Evolutionary conservation across 116 monocot species (phyloP).

Genomic region (Papilionanthe hybrid): DNA sequence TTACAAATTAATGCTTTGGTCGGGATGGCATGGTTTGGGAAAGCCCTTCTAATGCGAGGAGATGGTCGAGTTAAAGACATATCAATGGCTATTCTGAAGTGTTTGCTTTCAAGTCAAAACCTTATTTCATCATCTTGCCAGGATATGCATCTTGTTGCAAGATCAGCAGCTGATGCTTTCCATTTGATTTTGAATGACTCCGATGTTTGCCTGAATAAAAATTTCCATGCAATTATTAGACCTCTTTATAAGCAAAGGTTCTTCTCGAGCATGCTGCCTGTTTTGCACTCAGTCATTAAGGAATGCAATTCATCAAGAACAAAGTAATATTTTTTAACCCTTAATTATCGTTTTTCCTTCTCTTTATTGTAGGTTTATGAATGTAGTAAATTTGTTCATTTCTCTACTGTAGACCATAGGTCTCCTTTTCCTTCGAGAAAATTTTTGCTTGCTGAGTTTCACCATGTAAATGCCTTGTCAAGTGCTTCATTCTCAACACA

Average conservation of each 20-base stretch:
- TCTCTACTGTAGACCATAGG: background rate
- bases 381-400: background rate
- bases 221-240: slow-evolving; percentile 67
- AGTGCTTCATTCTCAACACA: background rate
- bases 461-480: background rate
- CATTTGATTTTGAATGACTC: slow-evolving; percentile 78
- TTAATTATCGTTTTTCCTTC: background rate
- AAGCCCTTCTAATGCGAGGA: slow-evolving; percentile 90
- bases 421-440: background rate
- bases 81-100: slow-evolving; percentile 53
- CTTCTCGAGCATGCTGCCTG: slow-evolving; percentile 60
- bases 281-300: slow-evolving; percentile 61
- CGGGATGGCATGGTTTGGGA: slow-evolving; percentile 88
- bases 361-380: background rate
- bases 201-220: slow-evolving; percentile 71
- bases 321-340: slow-evolving; percentile 34
- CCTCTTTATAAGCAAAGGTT: slow-evolving; percentile 88
- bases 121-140: background rate
- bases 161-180: slow-evolving; percentile 82
- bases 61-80: slow-evolving; percentile 84
- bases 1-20: slow-evolving; percentile 30
- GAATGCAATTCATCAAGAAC: slow-evolving; percentile 34
- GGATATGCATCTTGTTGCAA: slow-evolving; percentile 26
- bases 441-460: background rate
- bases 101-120: slow-evolving; percentile 31